These are phyloP conservation scores for Dictyostelium discoideum DNA, from an alignment of 78 protist species.

Conservation along the genomic window DNA sequence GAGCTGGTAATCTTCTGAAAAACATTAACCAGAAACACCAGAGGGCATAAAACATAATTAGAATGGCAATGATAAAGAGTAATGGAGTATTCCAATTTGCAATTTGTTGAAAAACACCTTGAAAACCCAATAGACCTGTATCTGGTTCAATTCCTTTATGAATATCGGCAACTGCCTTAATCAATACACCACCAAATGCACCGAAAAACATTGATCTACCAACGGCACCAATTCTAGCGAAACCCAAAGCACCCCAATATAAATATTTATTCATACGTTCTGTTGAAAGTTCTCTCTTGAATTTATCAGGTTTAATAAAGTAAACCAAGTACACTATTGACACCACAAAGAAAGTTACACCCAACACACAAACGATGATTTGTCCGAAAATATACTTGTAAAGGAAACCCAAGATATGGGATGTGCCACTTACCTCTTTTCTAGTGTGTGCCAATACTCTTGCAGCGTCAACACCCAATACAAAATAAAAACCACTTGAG, in stretches of 20 bases:
- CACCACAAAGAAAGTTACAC: slow-evolving; percentile 50
- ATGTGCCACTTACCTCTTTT: slow-evolving; percentile 33
- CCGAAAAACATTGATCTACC: slow-evolving; percentile 71
- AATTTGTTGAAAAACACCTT: slow-evolving; percentile 68
- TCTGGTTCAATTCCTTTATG: slow-evolving; percentile 30
- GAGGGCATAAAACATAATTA: slow-evolving; percentile 40
- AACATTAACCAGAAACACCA: slow-evolving; percentile 65
- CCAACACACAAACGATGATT: slow-evolving; percentile 50
- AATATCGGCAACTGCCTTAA: slow-evolving; percentile 37
- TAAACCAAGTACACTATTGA: slow-evolving; percentile 26
- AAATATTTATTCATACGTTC: slow-evolving; percentile 54
- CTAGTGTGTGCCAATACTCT: slow-evolving; percentile 17
- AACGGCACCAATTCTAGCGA: slow-evolving; percentile 73
- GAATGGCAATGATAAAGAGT: slow-evolving; percentile 44
- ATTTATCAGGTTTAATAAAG: slow-evolving; percentile 44
- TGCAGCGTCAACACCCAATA: slow-evolving; percentile 61
- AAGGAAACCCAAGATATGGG: slow-evolving; percentile 7
- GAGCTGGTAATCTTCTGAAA: slow-evolving; percentile 72
- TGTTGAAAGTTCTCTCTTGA: slow-evolving; percentile 55
- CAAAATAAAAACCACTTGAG: slow-evolving; percentile 71
- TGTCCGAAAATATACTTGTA: slow-evolving; percentile 16
- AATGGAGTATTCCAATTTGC: slow-evolving; percentile 28
- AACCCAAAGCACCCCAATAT: slow-evolving; percentile 41
- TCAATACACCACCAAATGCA: slow-evolving; percentile 59
- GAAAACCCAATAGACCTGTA: slow-evolving; percentile 36